Evolutionary conservation across 305 asterid species (phyloP).

Genomic region (Coffea humblotiana): DNA sequence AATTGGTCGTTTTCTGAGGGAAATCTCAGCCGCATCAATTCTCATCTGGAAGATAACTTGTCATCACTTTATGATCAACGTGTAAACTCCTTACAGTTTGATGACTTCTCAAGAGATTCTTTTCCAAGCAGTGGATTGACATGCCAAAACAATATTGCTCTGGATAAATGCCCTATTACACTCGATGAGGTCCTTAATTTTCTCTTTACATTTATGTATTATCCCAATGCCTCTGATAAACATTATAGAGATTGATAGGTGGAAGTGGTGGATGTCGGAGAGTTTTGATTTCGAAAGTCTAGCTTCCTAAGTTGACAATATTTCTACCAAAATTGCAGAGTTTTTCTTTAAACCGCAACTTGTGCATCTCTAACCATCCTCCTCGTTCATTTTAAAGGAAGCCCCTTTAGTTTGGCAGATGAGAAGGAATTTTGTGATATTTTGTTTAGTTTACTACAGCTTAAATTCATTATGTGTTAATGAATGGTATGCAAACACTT

Average conservation of each 20-base stretch:
- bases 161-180: conserved; percentile 27
- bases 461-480: background rate
- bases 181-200: conserved; percentile 30
- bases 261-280: background rate
- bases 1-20: conserved; percentile 67
- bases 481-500: conserved; percentile 3
- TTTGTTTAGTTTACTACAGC: background rate
- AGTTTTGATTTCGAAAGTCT: background rate
- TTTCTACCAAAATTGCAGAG: background rate
- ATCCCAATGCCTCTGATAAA: background rate
- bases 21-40: conserved; percentile 24
- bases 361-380: background rate
- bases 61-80: conserved; percentile 47
- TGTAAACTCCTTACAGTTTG: conserved; percentile 60
- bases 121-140: conserved; percentile 30
- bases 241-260: background rate
- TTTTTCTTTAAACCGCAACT: background rate
- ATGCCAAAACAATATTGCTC: conserved; percentile 30
- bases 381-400: background rate
- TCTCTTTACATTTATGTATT: background rate
- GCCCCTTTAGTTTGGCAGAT: background rate
- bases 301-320: background rate
- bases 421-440: background rate
- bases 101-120: conserved; percentile 40
- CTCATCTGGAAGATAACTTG: conserved; percentile 38